Evolutionary conservation across 1,139 yeast species (phyloP).

Genomic region (Geotrichum histeridarum): DNA sequence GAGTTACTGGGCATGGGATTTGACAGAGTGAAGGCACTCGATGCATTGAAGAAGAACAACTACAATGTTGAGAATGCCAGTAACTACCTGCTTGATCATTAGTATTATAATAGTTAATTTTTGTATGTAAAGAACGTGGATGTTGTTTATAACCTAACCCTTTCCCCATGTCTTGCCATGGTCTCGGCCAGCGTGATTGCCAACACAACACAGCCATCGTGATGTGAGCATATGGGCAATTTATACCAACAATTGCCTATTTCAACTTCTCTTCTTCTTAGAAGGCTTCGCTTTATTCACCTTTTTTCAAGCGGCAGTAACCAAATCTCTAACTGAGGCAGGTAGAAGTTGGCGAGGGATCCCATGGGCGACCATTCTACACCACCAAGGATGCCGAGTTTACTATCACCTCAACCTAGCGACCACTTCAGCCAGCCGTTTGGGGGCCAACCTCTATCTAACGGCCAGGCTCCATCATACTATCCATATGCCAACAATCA

Average conservation of each 20-base stretch:
- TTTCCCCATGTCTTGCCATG: not conserved
- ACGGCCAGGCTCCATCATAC: not conserved
- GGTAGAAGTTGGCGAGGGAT: no score
- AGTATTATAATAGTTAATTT: not conserved
- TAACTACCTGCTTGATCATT: slow-evolving; percentile 70
- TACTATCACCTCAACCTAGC: not conserved
- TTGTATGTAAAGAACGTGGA: not conserved
- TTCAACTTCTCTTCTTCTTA: not conserved
- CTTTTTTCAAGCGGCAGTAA: no score
- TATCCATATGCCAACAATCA: not conserved
- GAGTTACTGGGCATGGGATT: slow-evolving; percentile 92
- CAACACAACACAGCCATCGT: no score
- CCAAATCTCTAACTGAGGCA: no score
- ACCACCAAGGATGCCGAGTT: not conserved
- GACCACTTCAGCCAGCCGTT: not conserved
- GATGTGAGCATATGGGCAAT: no score
- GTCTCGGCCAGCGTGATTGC: not conserved
- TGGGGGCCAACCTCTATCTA: not conserved
- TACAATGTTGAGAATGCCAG: slow-evolving; percentile 85
- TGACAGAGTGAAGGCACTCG: slow-evolving; percentile 54
- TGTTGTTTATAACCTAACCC: slow-evolving; percentile 1
- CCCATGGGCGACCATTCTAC: slow-evolving; percentile 4
- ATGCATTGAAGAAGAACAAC: slow-evolving; percentile 61
- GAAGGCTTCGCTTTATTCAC: no score
- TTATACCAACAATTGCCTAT: not conserved